Evolutionary conservation across 2,329 filamentous ascomycete genomes (phyloP).

Genomic region (Coniella lustricola): DNA sequence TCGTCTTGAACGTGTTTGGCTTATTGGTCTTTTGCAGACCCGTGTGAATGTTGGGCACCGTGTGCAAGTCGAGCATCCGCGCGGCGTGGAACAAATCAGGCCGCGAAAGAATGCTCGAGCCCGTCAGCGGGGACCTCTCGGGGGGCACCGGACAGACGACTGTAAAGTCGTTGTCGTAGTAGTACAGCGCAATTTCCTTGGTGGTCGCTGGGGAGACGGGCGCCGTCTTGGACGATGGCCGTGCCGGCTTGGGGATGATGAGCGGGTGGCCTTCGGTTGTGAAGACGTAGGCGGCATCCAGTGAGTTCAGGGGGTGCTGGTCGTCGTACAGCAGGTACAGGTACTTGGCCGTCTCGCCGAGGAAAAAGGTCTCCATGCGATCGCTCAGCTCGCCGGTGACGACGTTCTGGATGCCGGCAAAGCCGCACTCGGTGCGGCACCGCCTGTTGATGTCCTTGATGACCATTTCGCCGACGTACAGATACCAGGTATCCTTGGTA

Average conservation of each 20-base stretch:
- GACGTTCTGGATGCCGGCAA: constrained; percentile 83
- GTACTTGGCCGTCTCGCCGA: constrained; percentile 95
- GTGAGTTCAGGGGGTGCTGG: constrained; percentile 76
- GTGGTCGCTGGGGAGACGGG: constrained; percentile 14
- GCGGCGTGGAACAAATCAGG: constrained; percentile 83
- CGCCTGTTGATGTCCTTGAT: constrained; percentile 78
- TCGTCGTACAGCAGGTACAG: constrained; percentile 85
- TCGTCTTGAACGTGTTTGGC: constrained; percentile 34
- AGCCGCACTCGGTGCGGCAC: constrained; percentile 87
- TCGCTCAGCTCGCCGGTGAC: constrained; percentile 79
- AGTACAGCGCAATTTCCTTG: constrained; percentile 21
- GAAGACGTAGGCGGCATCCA: constrained; percentile 87
- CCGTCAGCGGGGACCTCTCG: constrained; percentile 54
- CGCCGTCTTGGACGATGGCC: constrained; percentile 20
- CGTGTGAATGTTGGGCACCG: constrained; percentile 60
- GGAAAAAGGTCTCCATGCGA: constrained; percentile 97
- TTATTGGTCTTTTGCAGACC: constrained; percentile 39
- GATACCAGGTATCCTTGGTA: constrained; percentile 91
- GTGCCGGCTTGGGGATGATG: constrained; percentile 59
- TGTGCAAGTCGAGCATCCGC: constrained; percentile 72
- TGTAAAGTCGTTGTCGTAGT: constrained; percentile 40
- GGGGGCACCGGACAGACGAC: constrained; percentile 62
- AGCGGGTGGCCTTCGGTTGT: constrained; percentile 94
- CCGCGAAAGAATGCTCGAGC: constrained; percentile 74
- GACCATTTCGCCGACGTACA: constrained; percentile 94